Evolutionary conservation across 1,284 basidiomycete species (phyloP).

Genomic region (Apiotrichum brassicae): DNA sequence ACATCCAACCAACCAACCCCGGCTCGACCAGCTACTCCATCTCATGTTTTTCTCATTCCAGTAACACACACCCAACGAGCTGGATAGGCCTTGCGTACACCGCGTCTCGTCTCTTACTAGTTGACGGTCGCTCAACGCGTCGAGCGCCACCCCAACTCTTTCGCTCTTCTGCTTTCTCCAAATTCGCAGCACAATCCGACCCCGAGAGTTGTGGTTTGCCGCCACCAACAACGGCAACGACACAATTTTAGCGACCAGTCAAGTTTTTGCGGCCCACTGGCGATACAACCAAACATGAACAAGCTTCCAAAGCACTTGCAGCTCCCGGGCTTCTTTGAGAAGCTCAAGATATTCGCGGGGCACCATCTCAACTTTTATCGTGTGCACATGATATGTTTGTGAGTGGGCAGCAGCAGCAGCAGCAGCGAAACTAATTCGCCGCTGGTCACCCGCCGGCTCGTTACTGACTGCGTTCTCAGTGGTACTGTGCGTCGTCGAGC

Average conservation of each 20-base stretch:
- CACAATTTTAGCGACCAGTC: not conserved
- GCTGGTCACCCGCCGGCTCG: not conserved
- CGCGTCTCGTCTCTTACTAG: not conserved
- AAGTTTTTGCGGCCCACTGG: too few relatives aligned
- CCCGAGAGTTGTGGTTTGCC: too few relatives aligned
- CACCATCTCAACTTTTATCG: conserved; percentile 45
- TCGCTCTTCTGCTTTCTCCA: too few relatives aligned
- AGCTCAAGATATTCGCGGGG: not conserved
- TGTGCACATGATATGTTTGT: conserved; percentile 48
- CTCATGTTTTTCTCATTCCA: not conserved
- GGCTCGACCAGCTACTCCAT: too few relatives aligned
- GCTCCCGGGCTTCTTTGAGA: conserved; percentile 1
- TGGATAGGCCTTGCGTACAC: too few relatives aligned
- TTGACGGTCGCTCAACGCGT: too few relatives aligned
- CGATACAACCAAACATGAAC: not conserved
- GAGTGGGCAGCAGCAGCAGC: conserved; percentile 1
- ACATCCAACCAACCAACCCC: too few relatives aligned
- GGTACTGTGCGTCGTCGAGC: not conserved
- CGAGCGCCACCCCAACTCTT: not conserved
- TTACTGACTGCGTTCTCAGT: not conserved
- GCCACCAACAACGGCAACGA: not conserved
- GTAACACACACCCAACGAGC: not conserved
- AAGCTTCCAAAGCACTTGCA: not conserved
- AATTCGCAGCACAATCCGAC: too few relatives aligned
- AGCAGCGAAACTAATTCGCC: too few relatives aligned